These are phyloP conservation scores for Taphrina pruni DNA, from an alignment of 1,139 yeast genomes.

Conservation along the genomic window DNA sequence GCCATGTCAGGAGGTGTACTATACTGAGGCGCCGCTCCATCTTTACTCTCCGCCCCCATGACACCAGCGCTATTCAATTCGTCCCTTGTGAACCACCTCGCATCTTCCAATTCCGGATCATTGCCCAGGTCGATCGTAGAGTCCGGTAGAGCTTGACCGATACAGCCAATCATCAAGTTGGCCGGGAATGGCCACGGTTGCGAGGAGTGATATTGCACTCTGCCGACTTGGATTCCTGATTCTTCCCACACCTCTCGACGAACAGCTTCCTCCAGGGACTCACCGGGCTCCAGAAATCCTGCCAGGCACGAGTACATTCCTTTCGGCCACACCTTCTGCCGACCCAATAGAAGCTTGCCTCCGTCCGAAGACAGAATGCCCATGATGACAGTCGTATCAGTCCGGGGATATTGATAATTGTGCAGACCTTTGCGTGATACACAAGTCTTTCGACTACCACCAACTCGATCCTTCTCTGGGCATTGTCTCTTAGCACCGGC, in stretches of 20 bases:
- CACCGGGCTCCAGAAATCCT: conserved; percentile 95
- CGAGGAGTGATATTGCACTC: conserved; percentile 66
- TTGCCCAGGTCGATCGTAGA: conserved; percentile 71
- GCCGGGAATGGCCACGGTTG: conserved; percentile 99
- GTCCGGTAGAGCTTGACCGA: conserved; percentile 67
- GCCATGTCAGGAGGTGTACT: conserved; percentile 59
- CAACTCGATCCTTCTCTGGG: conserved; percentile 51
- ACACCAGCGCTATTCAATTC: conserved; percentile 73
- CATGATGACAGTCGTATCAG: conserved; percentile 84
- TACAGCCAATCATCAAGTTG: conserved; percentile 89
- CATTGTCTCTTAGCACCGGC: conserved; percentile 85
- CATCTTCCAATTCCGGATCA: conserved; percentile 71
- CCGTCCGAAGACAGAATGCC: conserved; percentile 71
- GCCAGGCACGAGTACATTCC: conserved; percentile 83
- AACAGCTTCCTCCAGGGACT: conserved; percentile 86
- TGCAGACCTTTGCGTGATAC: conserved; percentile 47
- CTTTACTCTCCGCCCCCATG: conserved; percentile 54
- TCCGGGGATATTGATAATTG: conserved; percentile 76
- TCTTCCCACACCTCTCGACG: conserved; percentile 94
- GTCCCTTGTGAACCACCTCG: conserved; percentile 40
- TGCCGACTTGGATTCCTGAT: conserved; percentile 75
- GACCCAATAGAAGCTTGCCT: conserved; percentile 71
- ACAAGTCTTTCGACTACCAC: conserved; percentile 31
- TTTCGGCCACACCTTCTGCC: conserved; percentile 63
- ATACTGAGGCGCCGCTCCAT: conserved; percentile 42